Base-by-base conservation (phyloP, 495 filamentous ascomycete genomes). In the Xanthoparmelia taractica region DNA sequence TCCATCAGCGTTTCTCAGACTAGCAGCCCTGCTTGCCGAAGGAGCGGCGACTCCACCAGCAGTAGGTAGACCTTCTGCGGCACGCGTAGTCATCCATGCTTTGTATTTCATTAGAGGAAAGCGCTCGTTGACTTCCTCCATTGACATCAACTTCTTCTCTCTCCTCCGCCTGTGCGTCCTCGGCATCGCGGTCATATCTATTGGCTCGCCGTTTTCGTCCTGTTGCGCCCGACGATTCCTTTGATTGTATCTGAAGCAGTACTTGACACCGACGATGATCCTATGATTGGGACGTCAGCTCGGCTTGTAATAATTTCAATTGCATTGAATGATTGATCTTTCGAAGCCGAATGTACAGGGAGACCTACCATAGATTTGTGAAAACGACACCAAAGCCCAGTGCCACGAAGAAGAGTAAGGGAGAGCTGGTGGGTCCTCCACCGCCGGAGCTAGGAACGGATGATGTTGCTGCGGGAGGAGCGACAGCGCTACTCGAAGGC, bases 221-320 rank as follows among this genome's bases (percentile, higher is more conserved):
- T 86, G 81, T 37, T 88, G 85, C 64, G 88, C 75, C 55, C 85
- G 84, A 37, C 94, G 88, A 73, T 95, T 95, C 34, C 94, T 85
- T 66, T 95, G 92, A 73, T 97, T 98, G 73, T 98, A 97, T 59
- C 94, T 83, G 73, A 98, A 98, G 76, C 94, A 98, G 75, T 98
- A 98, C 75, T 98, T 98, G 58, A 98, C 94, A 45, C 94, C 94
- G 67, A 98, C 94, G 70, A 98, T 98, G 73, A 98, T 98, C 94
- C 94, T 97, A 69, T 50, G 48, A 41, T 37, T n/a, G 37, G 20
- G 38, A 38, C 60, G 33, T 67, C 37, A 55, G 33, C 29, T 56
- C 34, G 36, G 34, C 36, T 50, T 17, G 43, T 55, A n/a, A 38
- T 7, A 3, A 13, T 15, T 0, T 15, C 4, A 18, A 15, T 33